phyloP scores from a whole-genome alignment of 192 early-diverging fungal species.

The Helicostylum pulchrum region DNA sequence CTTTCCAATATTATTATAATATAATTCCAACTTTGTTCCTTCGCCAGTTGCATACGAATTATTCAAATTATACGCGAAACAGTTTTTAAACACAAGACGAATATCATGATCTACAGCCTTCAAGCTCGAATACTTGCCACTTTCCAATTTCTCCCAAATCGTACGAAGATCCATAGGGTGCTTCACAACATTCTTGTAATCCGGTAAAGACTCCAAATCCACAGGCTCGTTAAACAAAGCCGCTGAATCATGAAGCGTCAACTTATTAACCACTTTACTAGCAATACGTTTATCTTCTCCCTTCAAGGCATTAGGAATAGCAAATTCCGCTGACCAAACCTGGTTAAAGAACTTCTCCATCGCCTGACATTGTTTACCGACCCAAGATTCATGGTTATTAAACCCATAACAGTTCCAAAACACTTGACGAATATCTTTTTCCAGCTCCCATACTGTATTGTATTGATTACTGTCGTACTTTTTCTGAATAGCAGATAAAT shows the following conservation, averaged over 20 bases:
- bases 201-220: slow-evolving; percentile 61
- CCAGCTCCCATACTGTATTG: slow-evolving; percentile 46
- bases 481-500: slow-evolving; percentile 68
- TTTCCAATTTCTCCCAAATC: slow-evolving; percentile 53
- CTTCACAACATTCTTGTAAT: slow-evolving; percentile 64
- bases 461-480: slow-evolving; percentile 65
- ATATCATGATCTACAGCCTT: slow-evolving; percentile 57
- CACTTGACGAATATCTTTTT: slow-evolving; percentile 58
- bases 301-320: slow-evolving; percentile 17
- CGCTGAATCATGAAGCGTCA: slow-evolving; percentile 55
- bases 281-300: slow-evolving; percentile 29
- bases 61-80: slow-evolving; percentile 59
- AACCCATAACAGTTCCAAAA: slow-evolving; percentile 74
- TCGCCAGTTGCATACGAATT: slow-evolving; percentile 51
- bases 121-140: slow-evolving; percentile 46
- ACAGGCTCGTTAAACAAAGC: slow-evolving; percentile 68
- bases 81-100: slow-evolving; percentile 60
- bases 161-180: slow-evolving; percentile 74
- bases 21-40: slow-evolving; percentile 46
- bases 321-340: slow-evolving; percentile 23
- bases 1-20: slow-evolving; percentile 31
- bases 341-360: slow-evolving; percentile 44
- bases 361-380: slow-evolving; percentile 58
- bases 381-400: slow-evolving; percentile 58
- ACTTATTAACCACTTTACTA: slow-evolving; percentile 37